Evolutionary conservation across 345 rosid genomes (phyloP), one percentile per base, ranked within the genome.

Genomic region (Citropsis articulata): DNA sequence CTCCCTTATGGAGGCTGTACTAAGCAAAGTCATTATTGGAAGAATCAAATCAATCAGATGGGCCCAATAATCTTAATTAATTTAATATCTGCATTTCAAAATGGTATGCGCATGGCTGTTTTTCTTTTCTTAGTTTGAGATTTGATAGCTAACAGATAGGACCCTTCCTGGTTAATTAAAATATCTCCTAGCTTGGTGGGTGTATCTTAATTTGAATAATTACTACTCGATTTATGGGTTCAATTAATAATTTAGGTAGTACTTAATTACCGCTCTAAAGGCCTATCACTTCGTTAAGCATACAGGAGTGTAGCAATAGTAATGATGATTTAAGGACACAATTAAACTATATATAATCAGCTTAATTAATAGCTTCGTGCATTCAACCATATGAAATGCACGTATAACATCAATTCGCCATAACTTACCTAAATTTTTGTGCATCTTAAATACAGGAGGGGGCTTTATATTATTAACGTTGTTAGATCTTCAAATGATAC

Each of bases 1-100:
- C 83, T 69, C 78, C 78, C 48, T 4, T 59, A 25, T 63, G 78
- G 82, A 76, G 40, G 75, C 72, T 68, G 75, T 72, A 55, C 72
- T 28, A 60, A 77, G 6, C 60, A 18, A 40, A 67, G 56, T 53
- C 61, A 72, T 62, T 68, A 62, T 76, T 48, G 56, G 71, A 24
- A 59, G 40, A 40, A 76, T 81, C 77, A 45, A 74, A 42, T 66
- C 69, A 19, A 35, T 66, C 16, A 19, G 27, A 76, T 16, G 53
- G 62, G 63, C 71, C 50, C 55, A 76, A 76, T 28, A 48, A 76
- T 12, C 50, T 45, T 45, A 0, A 45, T 45, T 53, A 16, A 35
- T 36, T 64, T 3, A 18, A 68, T 48, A 36, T 38, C 59, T 48
- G 13, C 50, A 28, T 7, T 33, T 31, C 21, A 10, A 6, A 28